phyloP scores from a whole-genome alignment of 164 flowering plant genomes.

The Tinospora cordifolia region DNA sequence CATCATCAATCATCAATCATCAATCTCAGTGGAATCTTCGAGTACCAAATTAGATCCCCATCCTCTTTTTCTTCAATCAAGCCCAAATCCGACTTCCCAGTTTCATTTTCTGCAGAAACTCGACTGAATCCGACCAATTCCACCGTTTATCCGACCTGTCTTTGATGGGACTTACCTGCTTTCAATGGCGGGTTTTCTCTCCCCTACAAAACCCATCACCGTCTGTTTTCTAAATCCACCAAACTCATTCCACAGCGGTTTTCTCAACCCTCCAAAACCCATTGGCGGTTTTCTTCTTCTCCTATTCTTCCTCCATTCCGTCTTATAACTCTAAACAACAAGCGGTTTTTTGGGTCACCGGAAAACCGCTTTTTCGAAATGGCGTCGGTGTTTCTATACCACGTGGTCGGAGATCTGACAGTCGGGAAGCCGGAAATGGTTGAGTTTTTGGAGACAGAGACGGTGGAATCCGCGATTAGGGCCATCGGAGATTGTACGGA shows the following conservation, averaged over 20 bases:
- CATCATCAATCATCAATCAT: neutral
- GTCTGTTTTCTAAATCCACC: conserved; percentile 4
- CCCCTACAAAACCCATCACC: conserved; percentile 11
- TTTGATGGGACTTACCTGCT: conserved; percentile 21
- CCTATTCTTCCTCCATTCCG: conserved; percentile 62
- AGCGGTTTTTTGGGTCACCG: no score
- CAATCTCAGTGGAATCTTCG: neutral
- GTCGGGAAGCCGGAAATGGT: conserved; percentile 88
- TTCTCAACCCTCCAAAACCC: conserved; percentile 30
- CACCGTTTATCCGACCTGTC: neutral
- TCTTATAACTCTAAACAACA: conserved; percentile 24
- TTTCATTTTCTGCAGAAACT: neutral
- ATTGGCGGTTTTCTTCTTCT: conserved; percentile 50
- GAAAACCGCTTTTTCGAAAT: conserved; percentile 18
- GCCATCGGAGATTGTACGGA: conserved; percentile 81
- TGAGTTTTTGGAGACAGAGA: conserved; percentile 73
- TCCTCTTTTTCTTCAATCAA: no score
- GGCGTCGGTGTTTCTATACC: conserved; percentile 89
- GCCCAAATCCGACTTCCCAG: neutral
- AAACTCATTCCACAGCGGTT: neutral
- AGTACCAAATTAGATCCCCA: no score
- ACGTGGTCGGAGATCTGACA: conserved; percentile 94
- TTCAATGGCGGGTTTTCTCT: conserved; percentile 16
- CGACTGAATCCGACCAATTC: neutral
- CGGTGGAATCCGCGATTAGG: conserved; percentile 71